Evolutionary conservation across 1,139 yeast species (phyloP), one percentile per base, ranked within the genome.

Genomic region (Insectozyma bohioensis): DNA sequence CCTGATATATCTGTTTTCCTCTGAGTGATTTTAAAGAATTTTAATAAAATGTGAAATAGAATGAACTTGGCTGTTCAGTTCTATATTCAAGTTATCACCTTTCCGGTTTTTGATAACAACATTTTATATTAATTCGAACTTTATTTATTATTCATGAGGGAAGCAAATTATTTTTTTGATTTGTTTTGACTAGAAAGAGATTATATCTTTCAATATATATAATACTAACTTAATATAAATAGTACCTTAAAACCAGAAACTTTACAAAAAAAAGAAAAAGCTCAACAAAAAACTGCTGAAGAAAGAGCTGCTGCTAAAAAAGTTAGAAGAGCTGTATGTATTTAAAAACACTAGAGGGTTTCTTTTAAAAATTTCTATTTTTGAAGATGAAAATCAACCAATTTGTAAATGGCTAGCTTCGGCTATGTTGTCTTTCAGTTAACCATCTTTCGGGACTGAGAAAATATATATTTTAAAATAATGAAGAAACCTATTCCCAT

Each of bases 401-500:
- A 60, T 59, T 21, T 67, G 72, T 66, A 67, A 74, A 77, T 61
- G 87, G 79, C 94, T 83, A 84, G 94, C 86, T 63, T 50, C 56
- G 76, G 87, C 96, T 57, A 83, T 88, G 96, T 65, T 82, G 96
- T 86, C 90, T 66, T 81, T 79, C 75, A 68, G 84, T 83, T 82
- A 87, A 88, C 97, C 97, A 88, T 88, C 97, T 88, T 88, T 88
- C 97, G 95, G 95, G 96, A 72, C 97, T 88, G 97, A 88, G 61
- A 58, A 64, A 48, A 46, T 41, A 35, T 31, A 11, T 16, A 28
- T 28, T 39, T 12, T 11, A 21, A 29, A 21, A 21, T 7, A 12
- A 11, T 24, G 37, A 27, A 31, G 17, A 13, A 29, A 4, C 11
- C n/a, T n/a, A n/a, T n/a, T n/a, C 10, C 15, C 15, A 15, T 15